Evolutionary conservation across 208 protist species (phyloP), one percentile per base, ranked within the genome.

Genomic region (Trypanosoma brucei): DNA sequence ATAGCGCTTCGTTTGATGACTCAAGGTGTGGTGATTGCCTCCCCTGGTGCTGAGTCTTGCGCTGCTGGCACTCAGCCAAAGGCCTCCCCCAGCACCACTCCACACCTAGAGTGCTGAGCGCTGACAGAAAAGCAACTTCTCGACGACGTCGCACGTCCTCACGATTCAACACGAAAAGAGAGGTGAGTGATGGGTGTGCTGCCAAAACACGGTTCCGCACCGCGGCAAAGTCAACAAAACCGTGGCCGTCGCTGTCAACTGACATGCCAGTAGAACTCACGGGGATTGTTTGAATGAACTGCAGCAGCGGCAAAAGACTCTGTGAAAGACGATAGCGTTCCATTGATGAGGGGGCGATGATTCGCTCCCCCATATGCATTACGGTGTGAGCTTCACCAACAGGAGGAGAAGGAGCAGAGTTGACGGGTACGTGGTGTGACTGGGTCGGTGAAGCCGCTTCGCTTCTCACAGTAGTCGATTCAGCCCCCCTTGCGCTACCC

Each of bases 311-410:
- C 4, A 48, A 5, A 34, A 67, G 44, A 48, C 49, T 34, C 50
- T 67, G 68, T 13, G 60, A 49, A 35, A 67, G 49, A 56, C 59
- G 56, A 44, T 67, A 73, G 2, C 60, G 59, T 33, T 67, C 68
- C 60, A 73, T 63, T 31, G 60, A 51, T 50, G 61, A 35, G 8
- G 68, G 68, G 1, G 61, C 68, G 39, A 73, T 53, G 61, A 73
- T 62, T 7, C 68, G 59, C 45, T 59, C 59, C 37, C 61, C 68
- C 56, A 63, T 62, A 38, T 72, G 66, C 14, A 72, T 30, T 55
- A 72, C 52, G 0, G 59, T 72, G 54, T 65, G 51, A n/a, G 39
- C 45, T 42, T 65, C 59, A 44, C 7, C 39, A 44, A 35, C 2
- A 49, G 50, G 5, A 54, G 30, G 6, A 54, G 30, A 54, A 8